A percentile compares a stretch with the other conserved stretches of the same genome.
phyloP scores from a whole-genome alignment of 768 basidiomycete species.

The Floccularia luteovirens region DNA sequence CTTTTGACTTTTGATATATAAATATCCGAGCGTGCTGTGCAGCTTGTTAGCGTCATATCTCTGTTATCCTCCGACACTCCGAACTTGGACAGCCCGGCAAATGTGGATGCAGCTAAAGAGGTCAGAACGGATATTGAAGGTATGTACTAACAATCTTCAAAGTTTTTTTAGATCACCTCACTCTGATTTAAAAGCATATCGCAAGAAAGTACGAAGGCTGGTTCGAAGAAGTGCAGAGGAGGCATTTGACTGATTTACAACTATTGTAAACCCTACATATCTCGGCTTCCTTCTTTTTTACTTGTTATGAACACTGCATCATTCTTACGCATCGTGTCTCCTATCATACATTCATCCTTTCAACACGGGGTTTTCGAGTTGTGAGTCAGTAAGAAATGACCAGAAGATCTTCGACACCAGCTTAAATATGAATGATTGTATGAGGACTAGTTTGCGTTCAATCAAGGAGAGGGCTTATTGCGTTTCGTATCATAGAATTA shows the following conservation, averaged over 20 bases:
- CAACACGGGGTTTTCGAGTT: too few species aligned
- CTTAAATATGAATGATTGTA: too few species aligned
- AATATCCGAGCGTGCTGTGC: conserved; percentile 4
- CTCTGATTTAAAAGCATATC: conserved; percentile 55
- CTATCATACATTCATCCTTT: too few species aligned
- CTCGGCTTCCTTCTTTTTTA: too few species aligned
- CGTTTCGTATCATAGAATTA: too few species aligned
- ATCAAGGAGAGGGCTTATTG: too few species aligned
- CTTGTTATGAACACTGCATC: too few species aligned
- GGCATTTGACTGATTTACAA: conserved; percentile 61
- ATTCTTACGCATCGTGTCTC: too few species aligned
- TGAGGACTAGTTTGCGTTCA: too few species aligned
- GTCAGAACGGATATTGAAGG: conserved; percentile 58
- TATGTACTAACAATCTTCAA: conserved; percentile 19
- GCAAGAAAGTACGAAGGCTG: conserved; percentile 92
- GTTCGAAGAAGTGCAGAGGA: conserved; percentile 88
- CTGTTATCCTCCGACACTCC: conserved; percentile 88
- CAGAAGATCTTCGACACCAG: too few species aligned
- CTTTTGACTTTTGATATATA: conserved; percentile 11
- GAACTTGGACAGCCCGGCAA: conserved; percentile 90
- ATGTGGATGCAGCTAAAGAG: conserved; percentile 93
- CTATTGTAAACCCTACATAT: too few species aligned
- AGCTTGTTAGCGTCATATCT: conserved; percentile 97
- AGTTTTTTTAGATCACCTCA: conserved; percentile 9
- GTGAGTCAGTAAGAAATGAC: too few species aligned